Conservation (phyloP, 805 yeast genomes). For the Wickerhamomyces rabaulensis region DNA sequence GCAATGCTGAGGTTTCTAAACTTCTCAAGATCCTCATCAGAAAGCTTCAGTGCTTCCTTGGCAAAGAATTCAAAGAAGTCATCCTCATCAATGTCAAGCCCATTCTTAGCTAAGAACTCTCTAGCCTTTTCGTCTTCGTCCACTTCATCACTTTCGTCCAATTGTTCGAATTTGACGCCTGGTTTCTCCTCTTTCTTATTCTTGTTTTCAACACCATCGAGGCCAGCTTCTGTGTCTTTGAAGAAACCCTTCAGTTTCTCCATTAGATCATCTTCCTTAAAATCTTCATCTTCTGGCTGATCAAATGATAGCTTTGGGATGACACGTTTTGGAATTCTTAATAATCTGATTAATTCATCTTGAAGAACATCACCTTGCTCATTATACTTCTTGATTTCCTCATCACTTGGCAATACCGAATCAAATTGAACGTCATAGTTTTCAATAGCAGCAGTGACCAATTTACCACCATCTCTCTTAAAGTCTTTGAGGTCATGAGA, state of each 20-base stretch:
- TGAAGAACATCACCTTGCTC: constrained; percentile 23
- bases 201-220: constrained; percentile 17
- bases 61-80: constrained; percentile 65
- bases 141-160: constrained; percentile 5
- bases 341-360: constrained; percentile 19
- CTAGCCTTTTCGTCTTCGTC: constrained; percentile 21
- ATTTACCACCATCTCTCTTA: constrained; percentile 3
- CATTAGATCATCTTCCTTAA: constrained; percentile 21
- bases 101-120: constrained; percentile 27
- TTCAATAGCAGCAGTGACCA: neutral
- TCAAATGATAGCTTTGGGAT: constrained; percentile 15
- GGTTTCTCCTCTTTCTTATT: neutral
- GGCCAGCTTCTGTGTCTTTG: constrained; percentile 19
- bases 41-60: constrained; percentile 46
- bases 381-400: constrained; percentile 12
- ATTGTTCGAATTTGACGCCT: neutral
- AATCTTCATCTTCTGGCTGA: constrained; percentile 3
- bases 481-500: neutral
- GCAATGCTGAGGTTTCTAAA: constrained; percentile 20
- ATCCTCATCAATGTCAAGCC: constrained; percentile 53
- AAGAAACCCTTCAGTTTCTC: constrained; percentile 21
- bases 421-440: neutral
- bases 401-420: constrained; percentile 6
- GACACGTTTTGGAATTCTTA: constrained; percentile 17
- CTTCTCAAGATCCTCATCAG: constrained; percentile 39